Evolutionary conservation across 2,329 filamentous ascomycete genomes (phyloP).

Genomic region (Coniochaeta sp.): DNA sequence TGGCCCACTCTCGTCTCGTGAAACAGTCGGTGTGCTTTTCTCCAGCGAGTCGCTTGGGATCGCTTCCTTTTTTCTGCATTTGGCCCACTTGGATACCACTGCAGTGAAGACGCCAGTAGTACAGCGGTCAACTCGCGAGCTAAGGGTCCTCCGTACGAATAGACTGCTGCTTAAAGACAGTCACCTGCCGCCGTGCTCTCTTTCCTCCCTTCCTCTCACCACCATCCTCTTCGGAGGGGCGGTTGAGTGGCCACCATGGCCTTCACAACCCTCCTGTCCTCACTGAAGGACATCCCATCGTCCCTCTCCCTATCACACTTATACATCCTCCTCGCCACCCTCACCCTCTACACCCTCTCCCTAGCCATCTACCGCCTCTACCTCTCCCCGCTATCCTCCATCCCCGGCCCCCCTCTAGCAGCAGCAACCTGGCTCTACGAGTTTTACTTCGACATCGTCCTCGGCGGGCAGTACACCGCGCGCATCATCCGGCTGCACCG

Average conservation of each 20-base stretch:
- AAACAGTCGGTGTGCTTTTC: neutral
- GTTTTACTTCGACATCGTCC: constrained; percentile 23
- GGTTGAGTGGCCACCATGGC: neutral
- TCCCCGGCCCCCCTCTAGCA: constrained; percentile 25
- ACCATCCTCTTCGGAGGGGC: constrained; percentile 1
- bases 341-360: neutral
- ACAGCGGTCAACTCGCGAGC: too few species aligned
- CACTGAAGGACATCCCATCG: neutral
- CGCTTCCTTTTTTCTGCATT: neutral
- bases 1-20: too few species aligned
- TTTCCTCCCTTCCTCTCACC: neutral
- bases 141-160: too few species aligned
- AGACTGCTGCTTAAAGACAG: neutral
- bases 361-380: constrained; percentile 4
- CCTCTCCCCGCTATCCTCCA: constrained; percentile 11
- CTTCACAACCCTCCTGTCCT: too few species aligned
- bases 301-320: neutral
- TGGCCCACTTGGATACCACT: neutral
- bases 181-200: neutral
- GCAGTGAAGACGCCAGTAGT: too few species aligned
- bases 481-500: constrained; percentile 25
- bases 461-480: constrained; percentile 18
- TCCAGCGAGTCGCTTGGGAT: neutral
- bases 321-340: neutral
- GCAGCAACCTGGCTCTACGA: constrained; percentile 24